phyloP scores from a whole-genome alignment of 164 flowering plant genomes.

The Sedum album region DNA sequence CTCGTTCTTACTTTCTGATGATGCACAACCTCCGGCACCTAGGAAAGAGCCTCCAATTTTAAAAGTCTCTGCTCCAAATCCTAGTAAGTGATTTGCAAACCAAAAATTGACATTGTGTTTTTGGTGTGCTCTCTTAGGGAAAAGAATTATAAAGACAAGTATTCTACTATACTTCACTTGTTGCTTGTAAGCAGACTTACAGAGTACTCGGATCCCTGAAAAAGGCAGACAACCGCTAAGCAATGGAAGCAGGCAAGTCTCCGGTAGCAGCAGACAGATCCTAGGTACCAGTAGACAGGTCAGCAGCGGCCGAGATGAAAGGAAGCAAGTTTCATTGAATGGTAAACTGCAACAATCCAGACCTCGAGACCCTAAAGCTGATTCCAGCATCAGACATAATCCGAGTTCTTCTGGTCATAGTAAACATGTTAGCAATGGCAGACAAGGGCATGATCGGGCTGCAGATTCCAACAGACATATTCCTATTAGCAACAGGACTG shows the following conservation, averaged over 20 bases:
- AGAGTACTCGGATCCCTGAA: not conserved
- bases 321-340: slow-evolving; percentile 10
- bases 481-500: slow-evolving; percentile 37
- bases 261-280: not conserved
- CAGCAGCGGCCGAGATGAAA: slow-evolving; percentile 5
- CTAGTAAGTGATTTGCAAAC: slow-evolving; percentile 38
- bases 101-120: slow-evolving; percentile 21
- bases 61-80: slow-evolving; percentile 27
- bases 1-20: slow-evolving; percentile 80
- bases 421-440: slow-evolving; percentile 14
- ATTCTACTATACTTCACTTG: not conserved
- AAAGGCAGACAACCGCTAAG: slow-evolving; percentile 29
- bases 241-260: slow-evolving; percentile 14
- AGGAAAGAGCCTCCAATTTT: slow-evolving; percentile 32
- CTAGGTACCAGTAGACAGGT: not conserved
- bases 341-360: slow-evolving; percentile 23
- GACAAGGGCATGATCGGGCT: slow-evolving; percentile 8
- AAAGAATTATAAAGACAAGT: slow-evolving; percentile 14
- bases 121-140: slow-evolving; percentile 35
- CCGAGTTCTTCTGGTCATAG: slow-evolving; percentile 21
- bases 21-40: slow-evolving; percentile 58
- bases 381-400: slow-evolving; percentile 31
- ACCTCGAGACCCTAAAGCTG: slow-evolving; percentile 17
- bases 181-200: not conserved
- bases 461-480: slow-evolving; percentile 32